These are phyloP conservation scores for Trametes punicea DNA, from an alignment of 768 basidiomycete species.

Conservation along the genomic window DNA sequence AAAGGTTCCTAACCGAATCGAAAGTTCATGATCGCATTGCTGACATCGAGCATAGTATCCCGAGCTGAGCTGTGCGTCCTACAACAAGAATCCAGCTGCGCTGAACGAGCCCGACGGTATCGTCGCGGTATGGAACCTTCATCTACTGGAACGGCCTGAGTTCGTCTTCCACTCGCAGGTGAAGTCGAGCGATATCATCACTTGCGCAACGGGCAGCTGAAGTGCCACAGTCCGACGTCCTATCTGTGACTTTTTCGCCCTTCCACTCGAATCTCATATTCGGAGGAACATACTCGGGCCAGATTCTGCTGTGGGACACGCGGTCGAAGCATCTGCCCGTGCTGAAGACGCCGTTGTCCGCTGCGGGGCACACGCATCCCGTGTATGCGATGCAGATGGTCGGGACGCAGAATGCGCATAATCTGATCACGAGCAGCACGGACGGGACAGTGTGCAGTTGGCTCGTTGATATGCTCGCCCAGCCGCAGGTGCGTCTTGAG, in stretches of 20 bases:
- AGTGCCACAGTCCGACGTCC: conserved; percentile 80
- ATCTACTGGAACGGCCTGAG: conserved; percentile 91
- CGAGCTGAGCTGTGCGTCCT: conserved; percentile 91
- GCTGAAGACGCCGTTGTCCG: conserved; percentile 92
- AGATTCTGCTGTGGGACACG: conserved; percentile 97
- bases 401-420: conserved; percentile 98
- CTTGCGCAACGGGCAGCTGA: conserved; percentile 10
- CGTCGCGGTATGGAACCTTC: conserved; percentile 96
- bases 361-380: conserved; percentile 96
- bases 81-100: conserved; percentile 95
- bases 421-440: conserved; percentile 93
- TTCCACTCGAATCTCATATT: conserved; percentile 97
- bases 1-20: too few relatives aligned
- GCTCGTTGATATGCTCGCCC: conserved; percentile 98
- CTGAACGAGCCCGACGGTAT: conserved; percentile 96
- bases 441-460: conserved; percentile 97
- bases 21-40: too few relatives aligned
- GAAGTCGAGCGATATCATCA: not conserved
- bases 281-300: conserved; percentile 98
- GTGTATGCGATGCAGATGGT: conserved; percentile 99
- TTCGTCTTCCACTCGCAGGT: conserved; percentile 99
- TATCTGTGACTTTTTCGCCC: conserved; percentile 95
- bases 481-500: conserved; percentile 71
- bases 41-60: too few relatives aligned
- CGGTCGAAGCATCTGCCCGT: conserved; percentile 95